Evolutionary conservation across 345 rosid species (phyloP), one percentile per base, ranked within the genome.

Genomic region (Jatropha curcas): DNA sequence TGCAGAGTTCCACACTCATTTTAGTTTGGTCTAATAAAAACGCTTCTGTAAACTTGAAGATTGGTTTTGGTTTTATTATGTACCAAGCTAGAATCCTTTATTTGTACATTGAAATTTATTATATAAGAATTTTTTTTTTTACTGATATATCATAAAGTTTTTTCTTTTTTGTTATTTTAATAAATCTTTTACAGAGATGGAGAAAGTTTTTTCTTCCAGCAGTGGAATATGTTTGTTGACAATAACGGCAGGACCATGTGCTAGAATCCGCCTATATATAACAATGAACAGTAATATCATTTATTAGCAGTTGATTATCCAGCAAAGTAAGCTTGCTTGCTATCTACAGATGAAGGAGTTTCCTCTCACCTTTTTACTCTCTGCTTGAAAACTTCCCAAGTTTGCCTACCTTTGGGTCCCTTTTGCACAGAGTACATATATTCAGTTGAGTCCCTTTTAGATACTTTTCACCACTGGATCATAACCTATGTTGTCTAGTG

Each of bases 331-430:
- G 77, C 67, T 86, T 2, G 87, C 90, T 10, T 86, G 87, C 81
- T 87, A 84, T 53, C 86, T 89, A 0, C 91, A 0, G 85, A 88
- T 28, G 85, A 90, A 28, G 81, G 88, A 37, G 91, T 75, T 92
- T 11, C 79, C 83, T 64, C 70, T 86, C 52, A 86, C 81, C 71
- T 88, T 77, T 75, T 74, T 83, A 83, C 62, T 84, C 96, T 70
- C 81, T 90, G 5, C 68, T 83, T 60, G 89, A 90, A 76, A 88
- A 91, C 14, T 84, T 8, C 83, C 82, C 0, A 88, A 76, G 31
- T 92, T 89, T 30, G 90, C 94, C 1, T 82, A 80, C 85, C 77
- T 77, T 43, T 93, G 97, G 97, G 90, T 89, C 41, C 92, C 92
- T 93, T 92, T 77, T 90, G 96, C 52, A 68, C 71, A 50, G 73